Conservation (phyloP, 768 basidiomycete genomes). For the Phlegmacium glaucopus region DNA sequence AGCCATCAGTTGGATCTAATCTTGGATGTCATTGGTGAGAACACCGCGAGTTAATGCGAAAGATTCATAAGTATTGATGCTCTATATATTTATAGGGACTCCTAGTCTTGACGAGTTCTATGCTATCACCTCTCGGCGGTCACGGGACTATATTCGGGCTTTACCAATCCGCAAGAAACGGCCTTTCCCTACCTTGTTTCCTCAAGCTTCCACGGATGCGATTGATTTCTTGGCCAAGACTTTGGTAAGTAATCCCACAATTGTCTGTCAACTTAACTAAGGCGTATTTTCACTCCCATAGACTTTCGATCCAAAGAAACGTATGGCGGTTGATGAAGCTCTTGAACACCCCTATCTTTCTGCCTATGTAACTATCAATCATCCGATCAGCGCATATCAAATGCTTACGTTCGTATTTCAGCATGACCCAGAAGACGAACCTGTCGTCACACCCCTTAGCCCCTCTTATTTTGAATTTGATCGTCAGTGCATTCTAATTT, state of each 20-base stretch:
- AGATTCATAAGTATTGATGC: background rate
- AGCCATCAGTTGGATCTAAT: conserved; percentile 87
- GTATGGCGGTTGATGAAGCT: conserved; percentile 79
- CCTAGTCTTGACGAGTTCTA: conserved; percentile 90
- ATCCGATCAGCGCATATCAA: background rate
- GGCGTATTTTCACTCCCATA: conserved; percentile 16
- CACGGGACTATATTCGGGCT: conserved; percentile 84
- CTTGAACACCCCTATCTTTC: conserved; percentile 79
- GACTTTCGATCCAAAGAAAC: conserved; percentile 88
- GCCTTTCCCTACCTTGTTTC: conserved; percentile 71
- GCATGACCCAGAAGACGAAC: conserved; percentile 92
- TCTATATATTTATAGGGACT: conserved; percentile 45
- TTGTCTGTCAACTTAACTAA: conserved; percentile 14
- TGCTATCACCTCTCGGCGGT: conserved; percentile 80
- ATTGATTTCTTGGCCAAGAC: conserved; percentile 73
- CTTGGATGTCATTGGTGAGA: conserved; percentile 76
- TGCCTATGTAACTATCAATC: conserved; percentile 53
- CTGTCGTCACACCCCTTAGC: conserved; percentile 72
- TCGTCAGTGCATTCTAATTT: conserved; percentile 38
- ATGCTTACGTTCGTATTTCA: conserved; percentile 22
- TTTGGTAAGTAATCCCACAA: conserved; percentile 38
- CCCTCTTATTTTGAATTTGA: conserved; percentile 92
- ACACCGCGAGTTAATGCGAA: background rate
- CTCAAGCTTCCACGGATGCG: conserved; percentile 69
- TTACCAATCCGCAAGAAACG: conserved; percentile 79